Conservation (phyloP, 306 rosid species). For the Lithocarpus polystachyus region DNA sequence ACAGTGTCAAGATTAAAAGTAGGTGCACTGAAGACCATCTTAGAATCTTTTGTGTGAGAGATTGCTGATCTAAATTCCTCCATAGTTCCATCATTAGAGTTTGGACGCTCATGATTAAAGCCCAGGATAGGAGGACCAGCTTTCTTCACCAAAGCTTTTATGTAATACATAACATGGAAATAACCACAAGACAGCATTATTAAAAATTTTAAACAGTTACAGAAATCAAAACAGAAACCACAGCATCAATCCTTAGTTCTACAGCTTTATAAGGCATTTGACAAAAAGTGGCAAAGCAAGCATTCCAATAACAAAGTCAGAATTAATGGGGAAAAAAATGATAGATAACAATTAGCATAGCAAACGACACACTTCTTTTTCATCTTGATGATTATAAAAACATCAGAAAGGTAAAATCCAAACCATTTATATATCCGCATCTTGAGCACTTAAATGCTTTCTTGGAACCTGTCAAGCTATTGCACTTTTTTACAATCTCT, state of each 20-base stretch:
- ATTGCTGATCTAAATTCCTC: constrained; percentile 57
- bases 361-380: constrained; percentile 16
- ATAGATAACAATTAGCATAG: constrained; percentile 10
- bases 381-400: constrained; percentile 5
- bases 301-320: neutral
- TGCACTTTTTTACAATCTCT: constrained; percentile 44
- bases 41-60: constrained; percentile 51
- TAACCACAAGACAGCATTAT: neutral
- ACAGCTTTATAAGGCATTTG: neutral
- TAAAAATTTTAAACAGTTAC: neutral
- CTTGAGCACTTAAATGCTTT: constrained; percentile 53
- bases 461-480: constrained; percentile 31
- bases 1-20: constrained; percentile 51
- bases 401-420: constrained; percentile 24
- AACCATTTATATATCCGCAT: constrained; percentile 78
- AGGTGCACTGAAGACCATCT: constrained; percentile 22
- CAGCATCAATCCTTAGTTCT: neutral
- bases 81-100: constrained; percentile 40
- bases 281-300: constrained; percentile 3
- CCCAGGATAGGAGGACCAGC: constrained; percentile 31
- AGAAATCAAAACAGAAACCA: neutral
- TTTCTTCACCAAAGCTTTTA: constrained; percentile 74
- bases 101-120: constrained; percentile 59
- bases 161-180: constrained; percentile 5
- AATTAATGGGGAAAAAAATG: neutral